Conservation (phyloP, 2,329 filamentous ascomycete species). For the Penicillium expansum region DNA sequence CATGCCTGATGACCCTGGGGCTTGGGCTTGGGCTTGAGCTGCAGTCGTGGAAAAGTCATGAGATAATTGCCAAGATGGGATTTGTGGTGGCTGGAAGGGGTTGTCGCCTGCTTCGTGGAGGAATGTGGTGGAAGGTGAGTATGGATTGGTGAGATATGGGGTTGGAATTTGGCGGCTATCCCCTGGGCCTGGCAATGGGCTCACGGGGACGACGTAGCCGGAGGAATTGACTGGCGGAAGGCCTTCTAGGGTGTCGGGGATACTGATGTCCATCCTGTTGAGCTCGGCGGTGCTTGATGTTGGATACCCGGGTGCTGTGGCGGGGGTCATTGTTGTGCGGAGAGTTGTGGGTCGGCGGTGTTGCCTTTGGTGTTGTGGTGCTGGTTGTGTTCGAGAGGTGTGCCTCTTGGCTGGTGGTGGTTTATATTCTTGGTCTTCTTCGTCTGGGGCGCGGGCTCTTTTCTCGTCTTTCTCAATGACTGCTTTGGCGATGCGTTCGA, state of each 20-base stretch:
- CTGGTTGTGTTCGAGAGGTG: conserved; percentile 24
- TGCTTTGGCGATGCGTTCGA: conserved; percentile 82
- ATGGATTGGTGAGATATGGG: neutral
- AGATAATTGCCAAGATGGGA: conserved; percentile 14
- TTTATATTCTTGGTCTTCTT: conserved; percentile 22
- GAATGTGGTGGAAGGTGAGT: neutral
- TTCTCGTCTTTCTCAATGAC: conserved; percentile 86
- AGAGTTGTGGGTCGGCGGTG: conserved; percentile 7
- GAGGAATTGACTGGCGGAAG: conserved; percentile 33
- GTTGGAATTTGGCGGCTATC: conserved; percentile 6
- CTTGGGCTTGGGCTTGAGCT: neutral
- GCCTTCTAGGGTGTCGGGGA: conserved; percentile 29
- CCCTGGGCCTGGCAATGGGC: conserved; percentile 7
- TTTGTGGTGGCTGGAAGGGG: neutral
- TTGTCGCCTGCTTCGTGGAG: conserved; percentile 3
- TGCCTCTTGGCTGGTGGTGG: conserved; percentile 10
- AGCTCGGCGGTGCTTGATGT: conserved; percentile 4
- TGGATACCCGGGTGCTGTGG: conserved; percentile 3
- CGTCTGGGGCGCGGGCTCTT: conserved; percentile 33
- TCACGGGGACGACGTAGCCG: conserved; percentile 34
- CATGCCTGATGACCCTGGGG: conserved; percentile 2
- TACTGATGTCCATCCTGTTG: conserved; percentile 16
- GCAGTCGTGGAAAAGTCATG: conserved; percentile 6
- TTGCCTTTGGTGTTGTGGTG: conserved; percentile 5
- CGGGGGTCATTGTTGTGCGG: conserved; percentile 5